Conservation (phyloP, 2,329 filamentous ascomycete species). For the Drechslerella dactyloides region DNA sequence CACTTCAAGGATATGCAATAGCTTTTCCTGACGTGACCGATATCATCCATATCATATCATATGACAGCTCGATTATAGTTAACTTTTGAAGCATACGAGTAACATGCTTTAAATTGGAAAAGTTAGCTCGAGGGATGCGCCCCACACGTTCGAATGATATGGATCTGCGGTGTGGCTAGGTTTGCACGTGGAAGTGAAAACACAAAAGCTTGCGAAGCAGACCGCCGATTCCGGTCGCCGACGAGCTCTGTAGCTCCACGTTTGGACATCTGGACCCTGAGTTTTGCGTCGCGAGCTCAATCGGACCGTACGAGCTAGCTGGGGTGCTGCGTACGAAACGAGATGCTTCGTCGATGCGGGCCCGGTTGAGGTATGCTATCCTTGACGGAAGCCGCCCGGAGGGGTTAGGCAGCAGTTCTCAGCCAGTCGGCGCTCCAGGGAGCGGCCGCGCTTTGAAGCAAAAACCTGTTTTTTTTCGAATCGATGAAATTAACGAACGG, state of each 20-base stretch:
- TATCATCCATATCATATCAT: too few relatives aligned
- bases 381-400: neutral
- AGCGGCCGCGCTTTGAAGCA: neutral
- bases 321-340: conserved; percentile 8
- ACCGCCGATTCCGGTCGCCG: conserved; percentile 25
- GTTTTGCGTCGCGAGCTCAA: neutral
- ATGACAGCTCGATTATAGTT: too few relatives aligned
- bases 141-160: too few relatives aligned
- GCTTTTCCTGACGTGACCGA: too few relatives aligned
- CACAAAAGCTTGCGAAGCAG: conserved; percentile 16
- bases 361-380: conserved; percentile 4
- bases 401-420: conserved; percentile 40
- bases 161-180: neutral
- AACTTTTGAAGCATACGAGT: too few relatives aligned
- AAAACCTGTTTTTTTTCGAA: neutral
- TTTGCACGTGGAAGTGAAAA: conserved; percentile 35
- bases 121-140: too few relatives aligned
- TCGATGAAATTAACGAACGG: too few relatives aligned
- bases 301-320: conserved; percentile 29
- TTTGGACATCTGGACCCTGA: conserved; percentile 12
- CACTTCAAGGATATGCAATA: too few relatives aligned
- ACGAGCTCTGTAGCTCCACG: conserved; percentile 37
- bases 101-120: too few relatives aligned
- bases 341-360: conserved; percentile 34
- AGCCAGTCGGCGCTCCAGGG: too few relatives aligned